Percentiles rank a stretch among this genome's conserved stretches.
Evolutionary conservation across 208 protist genomes (phyloP).

Genomic region (Leishmania guyanensis): DNA sequence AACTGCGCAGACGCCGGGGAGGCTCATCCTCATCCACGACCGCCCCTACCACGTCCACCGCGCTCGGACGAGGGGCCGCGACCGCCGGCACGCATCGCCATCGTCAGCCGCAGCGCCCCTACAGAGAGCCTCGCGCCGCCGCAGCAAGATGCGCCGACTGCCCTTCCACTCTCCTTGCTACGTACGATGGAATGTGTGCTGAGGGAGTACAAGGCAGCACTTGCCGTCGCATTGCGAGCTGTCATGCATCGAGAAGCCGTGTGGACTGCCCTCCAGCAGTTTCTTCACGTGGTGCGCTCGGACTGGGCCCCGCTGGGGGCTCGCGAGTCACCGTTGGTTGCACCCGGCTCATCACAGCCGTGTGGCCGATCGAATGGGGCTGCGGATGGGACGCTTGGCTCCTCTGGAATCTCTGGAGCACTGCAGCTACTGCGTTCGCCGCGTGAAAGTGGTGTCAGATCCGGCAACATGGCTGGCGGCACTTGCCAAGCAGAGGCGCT

Average conservation of each 20-base stretch:
- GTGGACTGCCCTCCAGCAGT: conserved; percentile 31
- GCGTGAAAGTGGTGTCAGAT: neutral
- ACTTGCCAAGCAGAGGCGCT: neutral
- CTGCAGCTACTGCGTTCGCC: neutral
- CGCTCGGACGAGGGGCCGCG: neutral
- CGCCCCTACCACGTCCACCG: neutral
- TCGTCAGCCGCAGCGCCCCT: neutral
- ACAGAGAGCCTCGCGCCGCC: neutral
- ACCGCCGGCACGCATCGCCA: neutral
- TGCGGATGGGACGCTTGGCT: neutral
- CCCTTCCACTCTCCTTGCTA: neutral
- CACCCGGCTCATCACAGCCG: neutral
- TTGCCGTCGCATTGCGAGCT: conserved; percentile 7
- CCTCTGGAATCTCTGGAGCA: neutral
- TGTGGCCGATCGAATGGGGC: neutral
- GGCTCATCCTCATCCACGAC: neutral
- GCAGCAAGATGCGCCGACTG: neutral
- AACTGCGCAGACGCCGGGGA: neutral
- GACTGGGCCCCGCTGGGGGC: neutral
- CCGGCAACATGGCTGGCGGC: neutral
- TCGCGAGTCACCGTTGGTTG: neutral
- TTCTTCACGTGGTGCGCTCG: conserved; percentile 17
- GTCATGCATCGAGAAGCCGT: conserved; percentile 33
- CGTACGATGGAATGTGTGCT: conserved; percentile 4
- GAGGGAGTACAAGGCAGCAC: conserved; percentile 6